Percentiles rank a stretch among this genome's conserved stretches.
phyloP scores from a whole-genome alignment of 2,329 filamentous ascomycete genomes.

The Cryphonectria japonica region DNA sequence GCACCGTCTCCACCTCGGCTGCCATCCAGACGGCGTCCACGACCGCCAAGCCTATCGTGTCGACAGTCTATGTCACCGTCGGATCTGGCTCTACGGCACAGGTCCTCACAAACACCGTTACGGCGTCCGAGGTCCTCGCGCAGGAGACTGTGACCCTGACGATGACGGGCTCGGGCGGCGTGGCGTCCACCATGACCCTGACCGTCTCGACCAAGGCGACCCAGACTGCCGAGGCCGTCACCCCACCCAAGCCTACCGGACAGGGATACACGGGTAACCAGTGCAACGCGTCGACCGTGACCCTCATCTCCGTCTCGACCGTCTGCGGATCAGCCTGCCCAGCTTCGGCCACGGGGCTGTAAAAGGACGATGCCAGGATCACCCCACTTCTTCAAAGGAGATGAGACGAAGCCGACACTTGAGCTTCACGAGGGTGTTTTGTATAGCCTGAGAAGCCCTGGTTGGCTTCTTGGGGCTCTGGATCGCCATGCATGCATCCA shows the following conservation, averaged over 20 bases:
- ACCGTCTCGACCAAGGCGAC: slow-evolving; percentile 20
- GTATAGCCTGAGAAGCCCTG: slow-evolving; percentile 6
- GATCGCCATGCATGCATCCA: background rate
- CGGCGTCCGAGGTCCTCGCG: slow-evolving; percentile 25
- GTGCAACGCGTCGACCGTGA: slow-evolving; percentile 27
- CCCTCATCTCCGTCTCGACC: slow-evolving; percentile 25
- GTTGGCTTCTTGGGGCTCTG: background rate
- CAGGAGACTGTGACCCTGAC: slow-evolving; percentile 25
- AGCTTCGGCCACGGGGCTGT: slow-evolving; percentile 15
- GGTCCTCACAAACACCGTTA: slow-evolving; percentile 24
- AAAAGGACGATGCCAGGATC: background rate
- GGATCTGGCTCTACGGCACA: slow-evolving; percentile 13
- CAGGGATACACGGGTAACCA: slow-evolving; percentile 13
- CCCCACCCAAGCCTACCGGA: slow-evolving; percentile 13
- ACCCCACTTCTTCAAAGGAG: background rate
- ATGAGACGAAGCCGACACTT: background rate
- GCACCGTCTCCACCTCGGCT: slow-evolving; percentile 22
- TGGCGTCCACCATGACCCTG: slow-evolving; percentile 27
- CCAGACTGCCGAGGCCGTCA: slow-evolving; percentile 15
- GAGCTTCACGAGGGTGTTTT: background rate
- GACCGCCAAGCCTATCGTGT: slow-evolving; percentile 19
- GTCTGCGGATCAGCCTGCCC: slow-evolving; percentile 21
- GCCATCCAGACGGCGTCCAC: slow-evolving; percentile 21
- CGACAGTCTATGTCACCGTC: slow-evolving; percentile 26
- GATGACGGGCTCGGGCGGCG: slow-evolving; percentile 19